phyloP scores from a whole-genome alignment of 352 stramenopile species.

The Phytophthora vignae region DNA sequence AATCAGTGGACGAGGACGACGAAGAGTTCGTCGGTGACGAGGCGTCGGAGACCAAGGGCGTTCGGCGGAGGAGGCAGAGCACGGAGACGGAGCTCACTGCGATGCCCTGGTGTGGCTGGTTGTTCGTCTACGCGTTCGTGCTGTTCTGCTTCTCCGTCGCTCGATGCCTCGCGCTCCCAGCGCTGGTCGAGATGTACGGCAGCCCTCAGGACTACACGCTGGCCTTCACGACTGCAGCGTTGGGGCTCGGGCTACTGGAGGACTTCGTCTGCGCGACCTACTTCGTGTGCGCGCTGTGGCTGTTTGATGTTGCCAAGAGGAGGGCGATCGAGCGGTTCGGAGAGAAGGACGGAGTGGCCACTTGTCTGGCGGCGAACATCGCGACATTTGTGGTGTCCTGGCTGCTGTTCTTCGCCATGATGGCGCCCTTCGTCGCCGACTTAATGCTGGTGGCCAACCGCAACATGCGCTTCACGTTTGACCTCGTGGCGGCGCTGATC shows the following conservation, averaged over 20 bases:
- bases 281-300: slow-evolving; percentile 29
- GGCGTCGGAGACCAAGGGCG: slow-evolving; percentile 9
- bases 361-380: slow-evolving; percentile 3
- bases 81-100: slow-evolving; percentile 5
- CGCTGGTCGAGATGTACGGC: slow-evolving; percentile 35
- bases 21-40: slow-evolving; percentile 1
- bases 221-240: slow-evolving; percentile 21
- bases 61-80: slow-evolving; percentile 1
- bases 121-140: slow-evolving; percentile 28
- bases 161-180: slow-evolving; percentile 18
- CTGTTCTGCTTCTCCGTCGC: slow-evolving; percentile 27
- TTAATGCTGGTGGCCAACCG: slow-evolving; percentile 43
- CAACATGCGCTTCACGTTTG: slow-evolving; percentile 53
- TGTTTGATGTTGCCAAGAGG: slow-evolving; percentile 19
- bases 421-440: slow-evolving; percentile 44
- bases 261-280: slow-evolving; percentile 43
- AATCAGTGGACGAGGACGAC: slow-evolving; percentile 1
- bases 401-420: slow-evolving; percentile 28
- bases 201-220: slow-evolving; percentile 20
- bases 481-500: slow-evolving; percentile 29
- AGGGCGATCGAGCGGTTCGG: neutral
- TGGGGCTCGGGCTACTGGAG: slow-evolving; percentile 32
- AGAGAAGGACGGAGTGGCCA: neutral
- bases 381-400: slow-evolving; percentile 20
- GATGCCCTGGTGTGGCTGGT: slow-evolving; percentile 25